Conservation (phyloP, 1,284 basidiomycete genomes). For the Cutaneotrichosporon curvatum region DNA sequence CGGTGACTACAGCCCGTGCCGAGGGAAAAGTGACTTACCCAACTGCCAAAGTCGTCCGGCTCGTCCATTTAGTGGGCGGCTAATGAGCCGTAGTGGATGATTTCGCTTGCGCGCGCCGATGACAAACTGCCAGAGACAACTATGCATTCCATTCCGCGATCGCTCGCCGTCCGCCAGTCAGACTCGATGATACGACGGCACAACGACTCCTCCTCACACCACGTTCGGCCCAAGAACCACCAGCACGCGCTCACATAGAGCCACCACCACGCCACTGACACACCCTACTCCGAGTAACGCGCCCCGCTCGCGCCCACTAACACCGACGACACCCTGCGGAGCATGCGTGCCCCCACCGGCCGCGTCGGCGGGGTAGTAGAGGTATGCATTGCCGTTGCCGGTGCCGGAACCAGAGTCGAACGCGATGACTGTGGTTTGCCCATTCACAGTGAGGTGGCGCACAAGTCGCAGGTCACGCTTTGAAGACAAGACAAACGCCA, state of each 20-base stretch:
- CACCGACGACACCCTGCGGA: conserved; percentile 67
- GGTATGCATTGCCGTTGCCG: conserved; percentile 64
- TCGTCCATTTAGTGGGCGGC: no score
- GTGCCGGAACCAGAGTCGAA: conserved; percentile 62
- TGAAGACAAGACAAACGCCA: conserved; percentile 88
- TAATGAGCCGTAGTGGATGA: no score
- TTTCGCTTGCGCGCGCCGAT: no score
- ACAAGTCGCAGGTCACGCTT: conserved; percentile 83
- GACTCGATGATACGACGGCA: no score
- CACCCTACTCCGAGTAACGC: conserved; percentile 63
- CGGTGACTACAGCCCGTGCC: no score
- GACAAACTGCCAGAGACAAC: no score
- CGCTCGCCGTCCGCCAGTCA: no score
- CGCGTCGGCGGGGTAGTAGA: conserved; percentile 57
- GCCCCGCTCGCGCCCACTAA: conserved; percentile 59
- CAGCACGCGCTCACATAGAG: conserved; percentile 69
- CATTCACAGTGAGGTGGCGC: conserved; percentile 52
- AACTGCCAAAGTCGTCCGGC: no score
- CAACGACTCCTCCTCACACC: no score
- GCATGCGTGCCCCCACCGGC: conserved; percentile 49
- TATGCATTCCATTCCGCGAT: no score
- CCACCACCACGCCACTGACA: conserved; percentile 52
- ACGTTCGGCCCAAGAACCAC: conserved; percentile 56
- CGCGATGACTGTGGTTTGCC: conserved; percentile 54
- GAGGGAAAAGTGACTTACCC: no score